Conservation (phyloP, 2,329 filamentous ascomycete genomes). For the Septoria petroselini region DNA sequence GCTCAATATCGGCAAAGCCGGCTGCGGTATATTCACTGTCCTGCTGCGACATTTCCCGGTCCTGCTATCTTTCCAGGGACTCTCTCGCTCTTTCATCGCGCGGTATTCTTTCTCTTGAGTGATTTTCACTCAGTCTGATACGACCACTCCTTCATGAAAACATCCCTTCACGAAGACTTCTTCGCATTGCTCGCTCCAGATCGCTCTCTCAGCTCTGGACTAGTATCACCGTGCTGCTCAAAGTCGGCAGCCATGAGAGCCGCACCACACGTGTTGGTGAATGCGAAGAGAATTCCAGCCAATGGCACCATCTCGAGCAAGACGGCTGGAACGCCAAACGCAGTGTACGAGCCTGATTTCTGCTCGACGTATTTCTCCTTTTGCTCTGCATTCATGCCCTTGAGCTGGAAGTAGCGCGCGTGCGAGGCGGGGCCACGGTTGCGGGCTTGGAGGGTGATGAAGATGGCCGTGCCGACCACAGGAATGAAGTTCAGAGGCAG, state of each 20-base stretch:
- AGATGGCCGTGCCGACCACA: slow-evolving; percentile 76
- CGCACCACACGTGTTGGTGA: slow-evolving; percentile 88
- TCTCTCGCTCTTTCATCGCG: no score
- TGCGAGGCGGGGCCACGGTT: slow-evolving; percentile 55
- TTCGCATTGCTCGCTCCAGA: slow-evolving; percentile 16
- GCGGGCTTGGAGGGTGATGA: slow-evolving; percentile 67
- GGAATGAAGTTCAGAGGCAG: slow-evolving; percentile 92
- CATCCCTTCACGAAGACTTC: not conserved
- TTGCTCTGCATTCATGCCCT: slow-evolving; percentile 69
- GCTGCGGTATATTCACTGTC: no score
- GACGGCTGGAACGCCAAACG: slow-evolving; percentile 74
- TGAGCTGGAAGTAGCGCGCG: slow-evolving; percentile 72
- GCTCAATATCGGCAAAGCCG: no score
- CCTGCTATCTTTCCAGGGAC: no score
- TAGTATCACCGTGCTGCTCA: slow-evolving; percentile 35
- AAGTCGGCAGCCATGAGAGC: slow-evolving; percentile 83
- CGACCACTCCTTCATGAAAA: no score
- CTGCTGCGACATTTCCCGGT: no score
- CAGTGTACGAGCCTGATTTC: slow-evolving; percentile 73
- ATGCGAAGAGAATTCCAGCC: slow-evolving; percentile 77
- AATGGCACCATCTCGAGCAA: slow-evolving; percentile 82
- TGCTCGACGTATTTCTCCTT: slow-evolving; percentile 66
- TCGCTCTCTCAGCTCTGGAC: slow-evolving; percentile 36
- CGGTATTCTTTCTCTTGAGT: no score
- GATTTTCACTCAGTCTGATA: no score